phyloP scores from a whole-genome alignment of 2,329 filamentous ascomycete genomes.

The Verticillium longisporum region DNA sequence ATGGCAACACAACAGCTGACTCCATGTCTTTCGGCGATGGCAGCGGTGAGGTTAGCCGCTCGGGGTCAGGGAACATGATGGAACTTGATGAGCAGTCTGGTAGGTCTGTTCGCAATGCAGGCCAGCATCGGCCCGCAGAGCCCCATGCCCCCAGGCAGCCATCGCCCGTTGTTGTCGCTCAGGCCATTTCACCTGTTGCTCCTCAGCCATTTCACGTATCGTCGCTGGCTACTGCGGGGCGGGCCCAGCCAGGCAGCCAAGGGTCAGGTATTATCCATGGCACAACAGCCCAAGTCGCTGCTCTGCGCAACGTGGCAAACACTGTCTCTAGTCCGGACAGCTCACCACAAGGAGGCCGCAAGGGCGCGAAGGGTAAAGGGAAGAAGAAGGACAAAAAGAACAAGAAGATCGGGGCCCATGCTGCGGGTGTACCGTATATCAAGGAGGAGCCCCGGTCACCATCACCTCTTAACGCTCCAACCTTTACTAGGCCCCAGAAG shows the following conservation, averaged over 20 bases:
- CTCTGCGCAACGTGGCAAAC: constrained; percentile 43
- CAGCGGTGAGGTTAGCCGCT: constrained; percentile 32
- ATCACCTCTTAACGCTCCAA: constrained; percentile 48
- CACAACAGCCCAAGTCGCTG: constrained; percentile 47
- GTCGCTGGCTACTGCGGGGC: constrained; percentile 41
- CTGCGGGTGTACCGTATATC: constrained; percentile 46
- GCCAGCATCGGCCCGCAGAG: constrained; percentile 6
- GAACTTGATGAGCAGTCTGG: constrained; percentile 12
- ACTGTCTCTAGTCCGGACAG: constrained; percentile 52
- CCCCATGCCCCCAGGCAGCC: constrained; percentile 25
- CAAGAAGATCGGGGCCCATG: constrained; percentile 43
- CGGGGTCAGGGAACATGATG: constrained; percentile 28
- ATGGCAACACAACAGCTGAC: constrained; percentile 10
- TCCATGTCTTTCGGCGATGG: constrained; percentile 28
- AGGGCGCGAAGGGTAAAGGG: constrained; percentile 39
- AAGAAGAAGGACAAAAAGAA: constrained; percentile 42
- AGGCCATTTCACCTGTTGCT: constrained; percentile 66
- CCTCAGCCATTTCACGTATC: constrained; percentile 69
- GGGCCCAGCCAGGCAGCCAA: constrained; percentile 20
- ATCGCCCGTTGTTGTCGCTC: constrained; percentile 62
- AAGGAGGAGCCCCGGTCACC: constrained; percentile 60
- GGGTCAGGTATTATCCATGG: constrained; percentile 27
- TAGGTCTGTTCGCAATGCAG: constrained; percentile 8
- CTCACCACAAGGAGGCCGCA: constrained; percentile 46
- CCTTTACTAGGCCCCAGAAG: constrained; percentile 49